Percentiles rank a stretch among this genome's conserved stretches.
Conservation (phyloP, 768 basidiomycete genomes). For the Phylloporus rhodoxanthus region DNA sequence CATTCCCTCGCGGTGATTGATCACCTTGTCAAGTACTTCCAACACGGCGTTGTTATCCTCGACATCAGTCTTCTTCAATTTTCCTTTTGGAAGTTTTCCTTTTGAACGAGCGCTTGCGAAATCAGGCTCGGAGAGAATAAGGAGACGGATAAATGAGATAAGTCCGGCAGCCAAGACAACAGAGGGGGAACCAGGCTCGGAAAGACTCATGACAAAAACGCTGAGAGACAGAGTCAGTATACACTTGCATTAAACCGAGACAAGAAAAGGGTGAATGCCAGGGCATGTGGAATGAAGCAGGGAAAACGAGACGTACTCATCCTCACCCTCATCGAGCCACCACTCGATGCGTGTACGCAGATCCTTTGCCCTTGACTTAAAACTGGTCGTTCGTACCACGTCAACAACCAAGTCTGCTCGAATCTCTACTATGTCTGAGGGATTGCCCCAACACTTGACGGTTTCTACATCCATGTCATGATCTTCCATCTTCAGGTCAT, state of each 20-base stretch:
- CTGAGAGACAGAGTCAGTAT: neutral
- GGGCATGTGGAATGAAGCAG: neutral
- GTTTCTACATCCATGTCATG: conserved; percentile 15
- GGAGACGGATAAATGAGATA: conserved; percentile 59
- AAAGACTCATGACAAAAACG: conserved; percentile 6
- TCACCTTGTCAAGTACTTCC: conserved; percentile 41
- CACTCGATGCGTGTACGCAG: conserved; percentile 62
- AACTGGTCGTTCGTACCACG: conserved; percentile 22
- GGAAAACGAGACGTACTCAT: conserved; percentile 57
- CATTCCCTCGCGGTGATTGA: conserved; percentile 47
- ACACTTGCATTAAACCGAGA: neutral
- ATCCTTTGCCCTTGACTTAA: conserved; percentile 11
- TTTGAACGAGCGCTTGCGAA: conserved; percentile 58
- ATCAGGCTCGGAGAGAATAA: conserved; percentile 49
- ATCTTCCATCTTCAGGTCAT: conserved; percentile 12
- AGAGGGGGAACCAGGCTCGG: conserved; percentile 44
- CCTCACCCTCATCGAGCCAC: conserved; percentile 88
- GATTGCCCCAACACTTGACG: conserved; percentile 48
- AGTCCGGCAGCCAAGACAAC: conserved; percentile 56
- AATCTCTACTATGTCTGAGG: conserved; percentile 74
- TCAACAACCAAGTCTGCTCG: conserved; percentile 63
- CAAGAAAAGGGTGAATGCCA: neutral
- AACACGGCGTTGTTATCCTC: conserved; percentile 30
- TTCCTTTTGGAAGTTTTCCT: conserved; percentile 71
- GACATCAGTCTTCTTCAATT: conserved; percentile 16